Base-by-base conservation (phyloP, 2,329 filamentous ascomycete species). In the Arthrobotrys pseudoclavata region DNA sequence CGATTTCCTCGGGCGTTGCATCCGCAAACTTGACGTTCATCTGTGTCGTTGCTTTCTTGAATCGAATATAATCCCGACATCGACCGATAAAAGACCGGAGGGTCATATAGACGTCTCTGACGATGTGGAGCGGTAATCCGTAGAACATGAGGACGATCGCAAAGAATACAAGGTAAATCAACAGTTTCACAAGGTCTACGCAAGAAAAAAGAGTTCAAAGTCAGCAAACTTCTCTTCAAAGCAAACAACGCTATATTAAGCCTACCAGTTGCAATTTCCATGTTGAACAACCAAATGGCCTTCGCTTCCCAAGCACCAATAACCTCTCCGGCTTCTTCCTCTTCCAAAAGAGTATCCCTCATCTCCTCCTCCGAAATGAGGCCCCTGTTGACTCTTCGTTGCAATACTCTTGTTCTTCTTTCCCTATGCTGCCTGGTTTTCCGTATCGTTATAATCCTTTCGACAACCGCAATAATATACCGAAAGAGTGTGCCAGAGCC, bases 101-200 rank as follows among this genome's bases (percentile, higher is more conserved):
- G 0, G 96, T 98, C 85, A 99, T 89, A 84, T 97, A 97, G 22
- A 98, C 89, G 83, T 99, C 96, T 69, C 96, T 89, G 85, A 99
- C 92, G 72, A 99, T 98, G 82, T 99, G 96, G 79, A 99, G 96
- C 0, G 96, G 96, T 31, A 99, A 87, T 10, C 95, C 96, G 83
- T 97, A 97, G 86, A 98, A 98, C 26, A 90, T 91, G 81, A 97
- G 90, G 18, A 98, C 90, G 81, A 99, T 95, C 79, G 91, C 89
- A 85, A 99, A 99, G 87, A 99, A 99, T 6, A 91, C 89, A 37
- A 94, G 86, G 82, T 98, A 99, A 47, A 97, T 92, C 48, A 91
- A 86, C 18, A 98, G 89, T 84, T 97, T 99, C 82, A 97, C 86
- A 82, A 97, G 93, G 83, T 99, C 96, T 92, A 80, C 26, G 7